Percentiles rank a stretch among this genome's conserved stretches.
Conservation (phyloP, 192 early-diverging fungal genomes). For the Backusella circina region DNA sequence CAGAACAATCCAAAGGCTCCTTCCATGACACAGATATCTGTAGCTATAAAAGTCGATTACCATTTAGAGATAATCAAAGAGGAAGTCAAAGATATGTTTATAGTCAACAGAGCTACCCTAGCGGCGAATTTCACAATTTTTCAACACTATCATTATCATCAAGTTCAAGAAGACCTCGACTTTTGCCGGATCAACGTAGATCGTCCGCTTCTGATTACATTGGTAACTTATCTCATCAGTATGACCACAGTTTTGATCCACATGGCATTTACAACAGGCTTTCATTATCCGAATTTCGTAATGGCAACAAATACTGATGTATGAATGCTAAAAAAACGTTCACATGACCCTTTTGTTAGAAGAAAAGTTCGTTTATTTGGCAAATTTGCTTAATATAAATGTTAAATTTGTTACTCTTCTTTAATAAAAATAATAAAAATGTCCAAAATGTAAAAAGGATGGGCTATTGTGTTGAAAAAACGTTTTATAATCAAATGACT, state of each 20-base stretch:
- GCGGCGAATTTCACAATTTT: not conserved
- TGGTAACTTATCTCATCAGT: not conserved
- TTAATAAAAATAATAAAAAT: no score
- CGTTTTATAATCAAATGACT: no score
- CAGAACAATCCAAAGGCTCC: not conserved
- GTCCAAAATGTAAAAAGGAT: no score
- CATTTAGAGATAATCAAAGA: not conserved
- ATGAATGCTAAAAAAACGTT: not conserved
- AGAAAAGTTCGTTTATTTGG: not conserved
- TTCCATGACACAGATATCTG: not conserved
- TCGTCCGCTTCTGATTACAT: not conserved
- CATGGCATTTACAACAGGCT: not conserved
- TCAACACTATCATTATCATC: not conserved
- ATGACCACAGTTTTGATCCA: not conserved
- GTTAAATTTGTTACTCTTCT: no score
- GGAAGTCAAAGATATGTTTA: not conserved
- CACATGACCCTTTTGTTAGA: not conserved
- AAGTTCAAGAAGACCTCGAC: not conserved
- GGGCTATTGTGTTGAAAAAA: no score
- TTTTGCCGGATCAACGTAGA: not conserved
- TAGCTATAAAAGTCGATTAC: not conserved
- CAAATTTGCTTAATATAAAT: no score
- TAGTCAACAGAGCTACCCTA: not conserved
- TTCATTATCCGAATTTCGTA: not conserved
- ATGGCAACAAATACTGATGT: not conserved